Base-by-base conservation (phyloP, 176 grass and related monocot genomes). In the Tillandsia fasciculata region DNA sequence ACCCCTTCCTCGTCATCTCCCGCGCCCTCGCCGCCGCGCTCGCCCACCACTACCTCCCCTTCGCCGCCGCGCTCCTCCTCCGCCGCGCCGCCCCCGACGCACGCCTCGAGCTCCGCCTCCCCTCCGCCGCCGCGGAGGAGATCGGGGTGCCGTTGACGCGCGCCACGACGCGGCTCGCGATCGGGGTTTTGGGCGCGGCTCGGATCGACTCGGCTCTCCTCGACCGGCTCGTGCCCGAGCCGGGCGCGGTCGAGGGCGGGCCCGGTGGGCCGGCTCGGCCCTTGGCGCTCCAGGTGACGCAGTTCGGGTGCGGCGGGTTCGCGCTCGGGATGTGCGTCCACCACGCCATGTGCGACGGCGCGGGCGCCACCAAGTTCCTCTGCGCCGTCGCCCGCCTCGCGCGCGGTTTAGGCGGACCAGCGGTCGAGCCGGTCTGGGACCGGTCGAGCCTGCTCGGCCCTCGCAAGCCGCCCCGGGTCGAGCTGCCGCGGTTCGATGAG, bases 321-420 rank as follows among this genome's bases (percentile, higher is more conserved):
- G 87, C 87, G 12, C 72, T 88, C 0, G 91, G 87, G 48, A 86
- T 91, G 91, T 84, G 87, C 26, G 80, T 81, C n/a, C 82, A 77
- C 51, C 85, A 91, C 82, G 66, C 79, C 54, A 76, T 88, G 66
- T 91, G 87, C 85, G 91, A 96, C 58, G 91, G 87, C 14, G 81
- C 85, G 2, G 87, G 91, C 0, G 83, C 80, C 52, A 82, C 83
- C 61, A 79, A 79, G 50, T 91, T 96, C 82, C 70, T 96, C 10
- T 49, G 64, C 70, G 51, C 74, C 33, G 77, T 82, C 2, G 84
- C 82, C 11, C 63, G 65, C 13, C 77, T 96, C 54, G 71, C 77
- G 66, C 68, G 85, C 0, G 80, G 80, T 2, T 22, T 63, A 14
- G 57, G 47, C 50, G 26, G 22, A 2, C 59, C 69, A 2, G 51